Evolutionary conservation across 768 basidiomycete species (phyloP), one percentile per base, ranked within the genome.

Genomic region (Collybia nuda): DNA sequence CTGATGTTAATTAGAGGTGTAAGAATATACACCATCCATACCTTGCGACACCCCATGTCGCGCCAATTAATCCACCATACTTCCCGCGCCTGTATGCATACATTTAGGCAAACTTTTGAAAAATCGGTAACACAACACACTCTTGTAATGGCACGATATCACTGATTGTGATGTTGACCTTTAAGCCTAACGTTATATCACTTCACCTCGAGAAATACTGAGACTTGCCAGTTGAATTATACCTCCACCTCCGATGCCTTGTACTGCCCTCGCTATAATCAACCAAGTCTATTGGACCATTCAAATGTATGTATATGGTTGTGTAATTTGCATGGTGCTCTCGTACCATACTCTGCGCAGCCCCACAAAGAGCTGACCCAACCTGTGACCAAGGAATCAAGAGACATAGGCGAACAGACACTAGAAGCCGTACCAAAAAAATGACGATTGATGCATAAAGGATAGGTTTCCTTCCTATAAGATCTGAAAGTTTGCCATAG

Each of bases 211-310:
- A 40, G 17, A 47, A 5, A 24, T 40, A 26, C 24, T 17, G 46
- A 7, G 22, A 50, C 70, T 48, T 17, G 78, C 85, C 55, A 90
- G 70, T 60, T 88, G 87, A 14, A 90, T 72, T 52, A 91, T 85
- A 4, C 88, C 90, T 8, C 88, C 89, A 6, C 88, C 89, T 21
- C 91, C 91, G 24, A 93, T 82, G 7, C 91, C 91, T 62, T 93
- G 91, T 2, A 94, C 71, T 2, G 88, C 90, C 56, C 91, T 80
- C 38, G 79, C 80, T 0, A 88, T 74, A 28, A 91, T 82, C 14
- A 94, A 70, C 91, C 88, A 90, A 2, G 71, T 77, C 75, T 77
- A 51, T 32, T 32, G 32, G 9, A 32, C 9, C 14, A 14, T 3
- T 32, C 12, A 11, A 2, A 32, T 32, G 9, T 32, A 11, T 11